A percentile compares a stretch with the other conserved stretches of the same genome.
These are phyloP conservation scores for Debaryomycetaceae sp. DNA, from an alignment of 1,139 yeast species.

Conservation along the genomic window DNA sequence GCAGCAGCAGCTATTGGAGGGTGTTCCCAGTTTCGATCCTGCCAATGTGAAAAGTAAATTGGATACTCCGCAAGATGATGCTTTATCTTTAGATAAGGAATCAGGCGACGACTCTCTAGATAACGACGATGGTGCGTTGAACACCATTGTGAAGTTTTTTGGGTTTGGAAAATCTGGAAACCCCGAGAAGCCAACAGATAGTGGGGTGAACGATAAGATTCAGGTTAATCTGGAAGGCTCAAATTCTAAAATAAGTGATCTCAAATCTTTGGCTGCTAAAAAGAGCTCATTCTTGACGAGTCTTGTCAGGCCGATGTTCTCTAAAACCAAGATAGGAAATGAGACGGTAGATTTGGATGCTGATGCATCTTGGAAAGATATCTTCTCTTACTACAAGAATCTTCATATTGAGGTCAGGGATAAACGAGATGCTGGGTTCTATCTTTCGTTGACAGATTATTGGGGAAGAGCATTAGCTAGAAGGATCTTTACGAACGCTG, in stretches of 20 bases:
- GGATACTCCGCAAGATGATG: neutral
- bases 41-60: conserved; percentile 20
- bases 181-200: neutral
- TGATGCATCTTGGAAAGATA: conserved; percentile 18
- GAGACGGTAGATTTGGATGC: neutral
- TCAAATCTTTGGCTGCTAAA: neutral
- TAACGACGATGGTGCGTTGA: conserved; percentile 10
- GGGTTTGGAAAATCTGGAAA: conserved; percentile 6
- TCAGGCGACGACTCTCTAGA: conserved; percentile 78
- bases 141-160: conserved; percentile 10
- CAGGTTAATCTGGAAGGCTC: conserved; percentile 1
- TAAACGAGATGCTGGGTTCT: conserved; percentile 51
- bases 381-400: conserved; percentile 45
- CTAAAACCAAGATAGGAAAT: neutral
- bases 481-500: conserved; percentile 37
- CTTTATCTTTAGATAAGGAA: neutral
- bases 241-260: neutral
- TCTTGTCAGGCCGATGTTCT: conserved; percentile 4
- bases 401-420: conserved; percentile 51
- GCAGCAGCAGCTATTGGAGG: conserved; percentile 49
- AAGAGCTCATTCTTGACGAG: conserved; percentile 1
- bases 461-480: conserved; percentile 63
- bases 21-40: conserved; percentile 55
- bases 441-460: conserved; percentile 60
- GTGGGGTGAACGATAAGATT: neutral